Evolutionary conservation across 768 basidiomycete species (phyloP), one percentile per base, ranked within the genome.

Genomic region (Tremella mesenterica): DNA sequence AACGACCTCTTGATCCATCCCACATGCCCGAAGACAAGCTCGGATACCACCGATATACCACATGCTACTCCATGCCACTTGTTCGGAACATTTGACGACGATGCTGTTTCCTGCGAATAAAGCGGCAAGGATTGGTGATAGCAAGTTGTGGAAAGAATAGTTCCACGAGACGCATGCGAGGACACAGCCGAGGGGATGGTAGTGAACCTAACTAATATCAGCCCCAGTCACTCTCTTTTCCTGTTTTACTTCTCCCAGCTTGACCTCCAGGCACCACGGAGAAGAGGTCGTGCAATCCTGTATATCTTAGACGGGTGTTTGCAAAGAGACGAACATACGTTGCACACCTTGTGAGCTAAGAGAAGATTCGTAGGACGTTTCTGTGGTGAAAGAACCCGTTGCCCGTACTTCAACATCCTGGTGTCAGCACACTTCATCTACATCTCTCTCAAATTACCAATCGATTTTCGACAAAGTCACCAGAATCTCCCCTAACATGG

Each of bases 391-490:
- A 99, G 75, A 34, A 79, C 82, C 21, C 77, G 74, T 70, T 95
- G 89, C 34, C 91, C 95, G 57, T 92, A 81, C 6, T 83, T 80
- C 41, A 97, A 79, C 16, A 96, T 69, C 86, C 59, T 61, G 56
- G 90, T 6, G 83, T 80, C 36, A 95, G 79, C n/a, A 95, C 67
- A 85, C 56, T 56, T 18, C 5, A 26, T 23, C 25, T 7, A 27
- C 48, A 23, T n/a, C 26, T 14, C 29, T 39, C 8, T 20, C 16
- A 33, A 23, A 6, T 33, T 20, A 69, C 67, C 67, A 97, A 60
- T 93, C 86, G 75, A 96, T 77, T 72, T 99, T 99, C 10, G 88
- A 86, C 67, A 88, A 86, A 0, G 90, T 95, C n/a, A 86, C 87
- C 38, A 99, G 67, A 59, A 97, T 86, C 74, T 99, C 95, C 30